Evolutionary conservation across 2,329 filamentous ascomycete genomes (phyloP).

Genomic region (Diaporthe longicolla): DNA sequence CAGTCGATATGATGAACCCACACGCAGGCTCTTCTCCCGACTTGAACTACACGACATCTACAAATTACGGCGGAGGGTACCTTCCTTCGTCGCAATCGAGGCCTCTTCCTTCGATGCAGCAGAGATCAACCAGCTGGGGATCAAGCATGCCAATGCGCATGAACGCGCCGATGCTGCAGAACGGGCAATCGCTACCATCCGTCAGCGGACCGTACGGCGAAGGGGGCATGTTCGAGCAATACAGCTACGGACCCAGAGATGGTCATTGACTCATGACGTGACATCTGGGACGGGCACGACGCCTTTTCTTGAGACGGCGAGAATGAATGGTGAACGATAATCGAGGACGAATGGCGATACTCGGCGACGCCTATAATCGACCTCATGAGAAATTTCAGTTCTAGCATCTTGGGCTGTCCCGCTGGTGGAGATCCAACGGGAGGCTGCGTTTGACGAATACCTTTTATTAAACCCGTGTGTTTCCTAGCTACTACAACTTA

Average conservation of each 20-base stretch:
- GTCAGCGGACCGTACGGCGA: conserved; percentile 38
- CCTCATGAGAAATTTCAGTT: conserved; percentile 20
- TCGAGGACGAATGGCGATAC: neutral
- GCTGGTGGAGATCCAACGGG: conserved; percentile 16
- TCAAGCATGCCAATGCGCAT: conserved; percentile 37
- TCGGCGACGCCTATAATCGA: conserved; percentile 12
- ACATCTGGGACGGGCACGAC: neutral
- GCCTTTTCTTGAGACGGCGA: neutral
- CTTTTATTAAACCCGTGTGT: conserved; percentile 27
- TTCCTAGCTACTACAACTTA: conserved; percentile 23
- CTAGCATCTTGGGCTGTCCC: conserved; percentile 19
- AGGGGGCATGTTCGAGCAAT: conserved; percentile 38
- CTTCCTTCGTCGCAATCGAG: conserved; percentile 37
- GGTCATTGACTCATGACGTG: conserved; percentile 28
- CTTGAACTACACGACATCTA: conserved; percentile 42
- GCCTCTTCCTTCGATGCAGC: conserved; percentile 37
- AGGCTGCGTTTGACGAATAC: conserved; percentile 24
- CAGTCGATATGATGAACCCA: conserved; percentile 38
- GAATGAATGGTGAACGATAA: neutral
- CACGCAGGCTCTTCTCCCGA: conserved; percentile 40
- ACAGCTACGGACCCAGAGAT: conserved; percentile 39
- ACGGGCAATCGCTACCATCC: conserved; percentile 31
- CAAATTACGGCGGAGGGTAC: conserved; percentile 39
- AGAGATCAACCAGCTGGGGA: conserved; percentile 34
- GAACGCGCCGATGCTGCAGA: conserved; percentile 32